phyloP scores from a whole-genome alignment of 208 protist genomes.

The Crithidia bombi region DNA sequence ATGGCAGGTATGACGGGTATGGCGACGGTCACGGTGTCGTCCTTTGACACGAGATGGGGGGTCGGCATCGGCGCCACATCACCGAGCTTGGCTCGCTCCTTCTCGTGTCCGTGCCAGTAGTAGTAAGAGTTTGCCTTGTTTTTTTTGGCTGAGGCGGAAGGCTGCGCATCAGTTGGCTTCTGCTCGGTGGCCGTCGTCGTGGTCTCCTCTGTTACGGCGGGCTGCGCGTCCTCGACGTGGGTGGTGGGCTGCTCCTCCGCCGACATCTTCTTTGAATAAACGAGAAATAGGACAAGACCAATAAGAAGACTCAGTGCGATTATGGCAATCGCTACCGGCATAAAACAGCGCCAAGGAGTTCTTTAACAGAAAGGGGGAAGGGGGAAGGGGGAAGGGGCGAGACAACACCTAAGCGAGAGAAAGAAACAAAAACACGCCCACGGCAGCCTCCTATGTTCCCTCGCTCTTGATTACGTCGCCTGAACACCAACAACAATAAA shows the following conservation, averaged over 20 bases:
- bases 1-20: constrained; percentile 10
- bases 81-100: constrained; percentile 77
- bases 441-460: no score
- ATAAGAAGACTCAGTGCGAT: constrained; percentile 4
- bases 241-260: neutral
- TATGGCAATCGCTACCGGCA: neutral
- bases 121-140: constrained; percentile 77
- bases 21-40: constrained; percentile 19
- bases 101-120: constrained; percentile 90
- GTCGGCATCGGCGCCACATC: constrained; percentile 84
- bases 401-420: no score
- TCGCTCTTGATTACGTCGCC: no score
- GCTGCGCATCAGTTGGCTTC: neutral
- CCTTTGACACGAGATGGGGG: constrained; percentile 65
- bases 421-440: no score
- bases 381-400: no score
- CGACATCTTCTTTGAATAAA: neutral
- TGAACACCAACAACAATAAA: no score
- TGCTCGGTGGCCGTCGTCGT: neutral
- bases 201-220: neutral
- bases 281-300: neutral
- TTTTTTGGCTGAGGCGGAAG: constrained; percentile 25
- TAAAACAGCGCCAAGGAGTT: no score
- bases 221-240: neutral
- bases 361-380: no score